Evolutionary conservation across 2,329 filamentous ascomycete species (phyloP), one percentile per base, ranked within the genome.

Genomic region (Coccinonectria pachysandricola): DNA sequence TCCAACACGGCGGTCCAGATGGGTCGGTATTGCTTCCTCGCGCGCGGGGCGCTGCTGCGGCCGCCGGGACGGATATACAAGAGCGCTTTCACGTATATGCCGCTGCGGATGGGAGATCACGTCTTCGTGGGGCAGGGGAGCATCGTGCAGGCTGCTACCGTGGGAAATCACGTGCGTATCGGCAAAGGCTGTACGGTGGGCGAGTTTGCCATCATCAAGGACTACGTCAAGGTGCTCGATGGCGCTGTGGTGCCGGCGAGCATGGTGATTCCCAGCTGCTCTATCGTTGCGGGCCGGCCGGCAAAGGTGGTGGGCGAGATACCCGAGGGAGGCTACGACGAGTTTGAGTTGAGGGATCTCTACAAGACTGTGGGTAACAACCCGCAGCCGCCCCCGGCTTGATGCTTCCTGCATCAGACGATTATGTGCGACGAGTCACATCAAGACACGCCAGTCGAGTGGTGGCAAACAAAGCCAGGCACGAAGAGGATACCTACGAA

Each of bases 191-290:
- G 77, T 36, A 78, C 80, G 1, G 66, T 98, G 25, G 82, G 84
- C 30, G 80, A 86, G 41, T 87, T 95, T 54, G 81, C 79, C 25
- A 88, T 95, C 34, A 73, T 96, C 49, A 95, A 94, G 55, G 91
- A 96, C 53, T 92, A 85, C 48, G 85, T 92, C 24, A 79, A 80
- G 52, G 75, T 98, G 20, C 59, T 96, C 40, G 85, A 94, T 34
- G 80, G 80, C 15, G 75, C 83, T 0, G 78, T 95, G 4, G 71
- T 98, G 5, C 82, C 91, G 3, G 66, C 80, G 0, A 80, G 85
- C 34, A 93, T 92, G 77, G 84, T 96, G 13, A 80, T 96, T 29
- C 86, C 88, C 2, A 87, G 85, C 49, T 93, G 91, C 52, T 87
- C 79, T 29, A 73, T 96, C 29, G 86, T 98, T n/a, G 88, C 79